Evolutionary conservation across 148 eudicot genomes (phyloP).

Genomic region (Amaranthus hypochondriacus): DNA sequence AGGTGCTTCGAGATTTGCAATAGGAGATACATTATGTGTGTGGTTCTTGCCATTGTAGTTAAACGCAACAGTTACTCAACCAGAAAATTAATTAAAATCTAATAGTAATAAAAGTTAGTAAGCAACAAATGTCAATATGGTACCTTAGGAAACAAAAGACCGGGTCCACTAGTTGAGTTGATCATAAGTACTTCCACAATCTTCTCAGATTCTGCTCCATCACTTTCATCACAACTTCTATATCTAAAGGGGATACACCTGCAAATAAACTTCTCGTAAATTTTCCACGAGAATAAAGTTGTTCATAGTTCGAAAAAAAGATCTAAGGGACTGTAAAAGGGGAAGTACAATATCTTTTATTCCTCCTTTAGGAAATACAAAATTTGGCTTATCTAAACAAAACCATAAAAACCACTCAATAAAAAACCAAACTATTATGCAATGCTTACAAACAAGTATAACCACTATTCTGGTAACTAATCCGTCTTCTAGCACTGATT

Average conservation of each 20-base stretch:
- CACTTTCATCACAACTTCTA: slow-evolving; percentile 26
- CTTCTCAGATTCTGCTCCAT: slow-evolving; percentile 42
- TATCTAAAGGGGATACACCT: slow-evolving; percentile 87
- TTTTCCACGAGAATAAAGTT: not conserved
- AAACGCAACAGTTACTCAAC: not conserved
- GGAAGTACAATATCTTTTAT: too few relatives aligned
- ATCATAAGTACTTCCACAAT: slow-evolving; percentile 82
- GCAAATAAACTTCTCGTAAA: slow-evolving; percentile 25
- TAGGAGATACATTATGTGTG: too few relatives aligned
- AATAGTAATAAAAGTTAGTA: not conserved
- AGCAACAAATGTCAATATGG: not conserved
- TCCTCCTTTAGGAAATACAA: too few relatives aligned
- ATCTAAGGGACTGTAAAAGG: not conserved
- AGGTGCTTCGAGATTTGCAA: too few relatives aligned
- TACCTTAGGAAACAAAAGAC: slow-evolving; percentile 91
- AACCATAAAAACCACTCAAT: too few relatives aligned
- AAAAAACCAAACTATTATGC: not conserved
- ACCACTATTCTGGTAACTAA: not conserved
- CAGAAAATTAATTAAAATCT: not conserved
- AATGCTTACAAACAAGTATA: not conserved
- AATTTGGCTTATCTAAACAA: too few relatives aligned
- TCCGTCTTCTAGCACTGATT: not conserved
- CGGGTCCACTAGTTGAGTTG: slow-evolving; percentile 82
- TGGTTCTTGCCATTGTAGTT: not conserved
- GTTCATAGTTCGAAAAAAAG: not conserved